Evolutionary conservation across 345 rosid genomes (phyloP), one percentile per base, ranked within the genome.

Genomic region (Camelina sativa): DNA sequence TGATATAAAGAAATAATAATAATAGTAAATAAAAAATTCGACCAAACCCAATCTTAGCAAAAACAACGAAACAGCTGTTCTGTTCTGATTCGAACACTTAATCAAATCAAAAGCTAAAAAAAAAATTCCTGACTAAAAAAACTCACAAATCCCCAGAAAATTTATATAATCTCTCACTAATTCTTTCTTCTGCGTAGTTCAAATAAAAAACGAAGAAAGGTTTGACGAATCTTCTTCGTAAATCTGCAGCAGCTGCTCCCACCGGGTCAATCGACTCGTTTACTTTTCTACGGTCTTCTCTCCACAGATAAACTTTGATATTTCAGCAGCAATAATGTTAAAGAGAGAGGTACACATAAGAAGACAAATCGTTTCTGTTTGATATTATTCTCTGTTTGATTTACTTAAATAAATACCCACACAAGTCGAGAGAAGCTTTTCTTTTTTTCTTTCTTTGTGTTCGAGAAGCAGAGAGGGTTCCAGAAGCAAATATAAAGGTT

Each of bases 251-350:
- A 6, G 8, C 37, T 34, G 7, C 35, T 6, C 37, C 65, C 65
- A 53, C 51, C 74, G 79, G 70, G 79, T 54, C 80, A 70, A 76
- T 56, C 80, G 47, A 23, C 71, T 76, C 75, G 80, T 63, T 71
- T 76, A 76, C 75, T 70, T 70, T 69, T 76, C 80, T 62, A 35
- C 53, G 59, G 75, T 76, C 71, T 62, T 75, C 73, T 67, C 25
- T 62, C 64, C 19, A 53, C 13, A 53, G 6, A 43, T n/a, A 40
- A 23, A 15, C 25, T 65, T 37, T 65, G 78, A 74, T 46, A 12
- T 28, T 40, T 67, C 61, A 4, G 35, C 61, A 60, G 35, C 73
- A 28, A 67, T 68, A 68, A 58, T 58, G 53, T 17, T 1, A 28
- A 34, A 4, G 55, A 5, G 37, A 72, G 2, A 46, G 8, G 0